These are phyloP conservation scores for Salix purpurea DNA, from an alignment of 345 rosid species.

Conservation along the genomic window DNA sequence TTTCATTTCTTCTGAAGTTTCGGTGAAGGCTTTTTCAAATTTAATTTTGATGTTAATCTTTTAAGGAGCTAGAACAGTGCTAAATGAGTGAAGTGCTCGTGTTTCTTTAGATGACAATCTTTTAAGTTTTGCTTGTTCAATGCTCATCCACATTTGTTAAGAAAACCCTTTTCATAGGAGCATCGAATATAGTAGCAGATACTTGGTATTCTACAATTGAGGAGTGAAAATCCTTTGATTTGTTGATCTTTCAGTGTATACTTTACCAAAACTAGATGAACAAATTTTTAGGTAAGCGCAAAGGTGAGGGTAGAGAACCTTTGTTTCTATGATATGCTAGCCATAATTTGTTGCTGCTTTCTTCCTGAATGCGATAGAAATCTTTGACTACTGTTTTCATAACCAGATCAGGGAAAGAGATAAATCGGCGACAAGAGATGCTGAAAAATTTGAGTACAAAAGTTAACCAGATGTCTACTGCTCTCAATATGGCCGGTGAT, in stretches of 20 bases:
- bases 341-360: background rate
- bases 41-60: background rate
- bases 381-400: background rate
- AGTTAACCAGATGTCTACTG: slow-evolving; percentile 73
- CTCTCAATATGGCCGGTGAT: slow-evolving; percentile 79
- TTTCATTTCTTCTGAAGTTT: background rate
- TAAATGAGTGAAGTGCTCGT: background rate
- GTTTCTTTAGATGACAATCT: background rate
- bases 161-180: background rate
- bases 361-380: background rate
- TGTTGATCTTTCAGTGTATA: background rate
- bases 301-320: background rate
- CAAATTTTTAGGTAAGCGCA: background rate
- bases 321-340: background rate
- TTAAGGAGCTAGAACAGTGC: background rate
- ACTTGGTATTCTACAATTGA: background rate
- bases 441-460: slow-evolving; percentile 63
- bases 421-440: slow-evolving; percentile 93
- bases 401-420: slow-evolving; percentile 84
- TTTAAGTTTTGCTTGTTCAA: background rate
- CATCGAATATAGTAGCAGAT: background rate
- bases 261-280: background rate
- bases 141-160: background rate
- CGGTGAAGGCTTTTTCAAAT: background rate
- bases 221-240: background rate